Evolutionary conservation across 441 rosid genomes (phyloP), one percentile per base, ranked within the genome.

Genomic region (Sinapis alba): DNA sequence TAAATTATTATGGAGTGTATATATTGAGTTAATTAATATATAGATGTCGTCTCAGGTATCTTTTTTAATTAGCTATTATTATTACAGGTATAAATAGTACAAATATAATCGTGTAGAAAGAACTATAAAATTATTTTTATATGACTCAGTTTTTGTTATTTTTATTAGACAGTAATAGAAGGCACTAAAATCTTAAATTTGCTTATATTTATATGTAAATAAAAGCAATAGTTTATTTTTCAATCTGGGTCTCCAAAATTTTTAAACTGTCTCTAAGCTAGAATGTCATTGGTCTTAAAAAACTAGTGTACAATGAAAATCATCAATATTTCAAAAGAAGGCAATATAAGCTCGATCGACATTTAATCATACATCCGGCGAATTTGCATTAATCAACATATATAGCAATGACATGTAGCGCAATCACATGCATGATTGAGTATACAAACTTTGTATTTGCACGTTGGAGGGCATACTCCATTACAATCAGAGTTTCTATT

Each of bases 361-460:
- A 51, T 47, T 5, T 72, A 34, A 36, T 34, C 12, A 63, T 13
- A 13, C 2, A 2, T 12, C 30, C 24, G 51, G 18, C 34, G 24
- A 58, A 58, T 23, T 20, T 20, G 30, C 26, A 15, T 43, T 18
- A 23, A 43, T 74, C 59, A 74, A 21, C 78, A 74, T 21, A 28
- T 0, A 65, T 30, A 59, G 16, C 73, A 74, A 12, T 50, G 21
- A 13, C 78, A 74, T 24, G 67, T 30, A 23, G 2, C 0, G 12
- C 20, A 23, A 32, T 32, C 2, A 60, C 30, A 67, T 50, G n/a
- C 0, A 12, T 0, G 20, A 16, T 8, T 9, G 23, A 11, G 13
- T 13, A 3, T 28, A 8, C 78, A 75, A 0, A 50, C 73, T 60
- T 51, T 60, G 43, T 11, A 16, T 75, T 60, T 75, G 73, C 78